Percentiles rank a stretch among this genome's conserved stretches.
phyloP scores from a whole-genome alignment of 495 filamentous ascomycete genomes.

The Neurospora sp. region DNA sequence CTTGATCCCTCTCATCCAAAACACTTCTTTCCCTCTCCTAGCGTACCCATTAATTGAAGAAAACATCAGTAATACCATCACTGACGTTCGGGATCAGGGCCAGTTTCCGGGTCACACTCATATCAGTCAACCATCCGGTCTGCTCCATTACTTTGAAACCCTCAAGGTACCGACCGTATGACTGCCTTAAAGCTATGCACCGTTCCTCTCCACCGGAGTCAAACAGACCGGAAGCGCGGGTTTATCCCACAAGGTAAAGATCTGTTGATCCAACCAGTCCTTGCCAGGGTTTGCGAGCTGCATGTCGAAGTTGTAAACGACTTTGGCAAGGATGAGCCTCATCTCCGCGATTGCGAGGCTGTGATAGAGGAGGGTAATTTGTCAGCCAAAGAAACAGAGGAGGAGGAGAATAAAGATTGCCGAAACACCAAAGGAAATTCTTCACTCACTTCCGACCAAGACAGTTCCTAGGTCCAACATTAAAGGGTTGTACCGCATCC shows the following conservation, averaged over 20 bases:
- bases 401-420: not conserved
- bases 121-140: not conserved
- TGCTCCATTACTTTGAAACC: not conserved
- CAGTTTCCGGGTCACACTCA: not conserved
- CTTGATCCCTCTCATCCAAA: not conserved
- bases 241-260: not conserved
- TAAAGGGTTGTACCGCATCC: slow-evolving; percentile 42
- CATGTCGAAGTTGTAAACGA: slow-evolving; percentile 40
- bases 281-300: slow-evolving; percentile 22
- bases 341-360: slow-evolving; percentile 27
- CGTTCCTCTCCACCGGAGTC: not conserved
- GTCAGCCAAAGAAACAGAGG: not conserved
- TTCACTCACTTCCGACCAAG: slow-evolving; percentile 44
- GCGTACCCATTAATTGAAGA: not conserved
- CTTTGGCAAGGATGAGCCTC: slow-evolving; percentile 35
- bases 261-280: slow-evolving; percentile 18
- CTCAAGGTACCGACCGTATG: not conserved
- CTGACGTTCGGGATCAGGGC: not conserved
- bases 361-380: not conserved
- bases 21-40: not conserved
- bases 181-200: not conserved
- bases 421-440: not conserved
- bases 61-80: not conserved
- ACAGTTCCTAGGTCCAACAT: slow-evolving; percentile 44
- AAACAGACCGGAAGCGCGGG: not conserved